Evolutionary conservation across 768 basidiomycete species (phyloP), one percentile per base, ranked within the genome.

Genomic region (Boletus rubescentipes): DNA sequence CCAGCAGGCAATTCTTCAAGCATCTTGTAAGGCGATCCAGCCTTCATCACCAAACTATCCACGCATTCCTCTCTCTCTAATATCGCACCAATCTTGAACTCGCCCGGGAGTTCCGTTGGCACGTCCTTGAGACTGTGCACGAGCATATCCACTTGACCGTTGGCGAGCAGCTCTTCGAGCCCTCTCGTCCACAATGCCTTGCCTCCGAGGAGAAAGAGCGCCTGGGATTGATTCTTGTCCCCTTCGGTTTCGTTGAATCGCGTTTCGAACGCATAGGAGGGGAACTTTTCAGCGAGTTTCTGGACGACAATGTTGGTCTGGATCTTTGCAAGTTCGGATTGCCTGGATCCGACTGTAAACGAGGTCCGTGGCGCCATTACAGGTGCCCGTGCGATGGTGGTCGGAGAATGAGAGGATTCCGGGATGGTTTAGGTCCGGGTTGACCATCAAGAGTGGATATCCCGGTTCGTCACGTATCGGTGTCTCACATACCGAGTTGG

Each of bases 171-270:
- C 18, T 90, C 88, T 68, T 99, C 97, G 49, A 99, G 84, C 62
- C 98, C 96, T 62, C 93, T 91, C 35, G 97, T 99, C 97, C 97
- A 99, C 29, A 98, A 72, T 0, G 89, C 81, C 67, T 92, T 93
- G n/a, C 91, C 93, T 36, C 93, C 93, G 15, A 97, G 74, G 9
- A 94, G 78, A 72, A 95, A 95, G 16, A 97, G 77, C n/a, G 84
- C 82, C 59, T 92, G 87, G 2, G 87, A 84, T 71, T 95, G 92
- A 64, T 97, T 94, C 65, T 90, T 89, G 74, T 98, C 96, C 4
- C 77, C 96, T 65, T 74, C 84, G 3, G 86, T 93, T 20, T 82
- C 87, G 78, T 85, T 86, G 69, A 80, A 82, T 32, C 74, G 73
- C 36, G 86, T 78, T 29, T 74, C 72, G 69, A 86, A 83, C 8